phyloP scores from a whole-genome alignment of 1,284 basidiomycete genomes.

The Abortiporus biennis region DNA sequence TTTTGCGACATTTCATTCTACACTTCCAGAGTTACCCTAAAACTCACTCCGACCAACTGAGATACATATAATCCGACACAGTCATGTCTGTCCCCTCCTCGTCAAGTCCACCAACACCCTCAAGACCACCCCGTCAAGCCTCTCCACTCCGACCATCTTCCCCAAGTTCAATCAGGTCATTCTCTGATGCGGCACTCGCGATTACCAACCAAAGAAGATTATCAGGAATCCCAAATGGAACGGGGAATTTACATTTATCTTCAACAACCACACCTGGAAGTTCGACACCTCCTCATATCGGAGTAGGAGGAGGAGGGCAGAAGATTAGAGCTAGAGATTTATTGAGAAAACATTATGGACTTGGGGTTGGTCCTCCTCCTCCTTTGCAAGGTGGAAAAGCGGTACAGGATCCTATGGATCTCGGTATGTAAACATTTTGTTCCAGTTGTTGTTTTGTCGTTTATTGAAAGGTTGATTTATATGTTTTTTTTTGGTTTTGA shows the following conservation, averaged over 20 bases:
- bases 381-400: constrained; percentile 43
- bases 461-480: not conserved
- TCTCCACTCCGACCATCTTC: constrained; percentile 22
- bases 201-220: not conserved
- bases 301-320: constrained; percentile 15
- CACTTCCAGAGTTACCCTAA: too few relatives aligned
- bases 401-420: constrained; percentile 70
- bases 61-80: too few relatives aligned
- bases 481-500: constrained; percentile 1
- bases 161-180: constrained; percentile 11
- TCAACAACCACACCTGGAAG: constrained; percentile 2
- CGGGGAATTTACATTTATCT: not conserved
- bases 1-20: too few relatives aligned
- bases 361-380: constrained; percentile 65
- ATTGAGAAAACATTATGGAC: constrained; percentile 77
- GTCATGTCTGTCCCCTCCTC: too few relatives aligned
- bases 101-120: too few relatives aligned
- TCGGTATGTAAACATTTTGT: constrained; percentile 49
- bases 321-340: constrained; percentile 74
- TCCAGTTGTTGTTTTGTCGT: not conserved
- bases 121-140: constrained; percentile 14
- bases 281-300: constrained; percentile 11
- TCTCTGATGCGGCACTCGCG: constrained; percentile 5
- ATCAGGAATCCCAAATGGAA: not conserved
- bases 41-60: too few relatives aligned